Evolutionary conservation across 208 protist species (phyloP), one percentile per base, ranked within the genome.

Genomic region (Acanthamoeba healyi): DNA sequence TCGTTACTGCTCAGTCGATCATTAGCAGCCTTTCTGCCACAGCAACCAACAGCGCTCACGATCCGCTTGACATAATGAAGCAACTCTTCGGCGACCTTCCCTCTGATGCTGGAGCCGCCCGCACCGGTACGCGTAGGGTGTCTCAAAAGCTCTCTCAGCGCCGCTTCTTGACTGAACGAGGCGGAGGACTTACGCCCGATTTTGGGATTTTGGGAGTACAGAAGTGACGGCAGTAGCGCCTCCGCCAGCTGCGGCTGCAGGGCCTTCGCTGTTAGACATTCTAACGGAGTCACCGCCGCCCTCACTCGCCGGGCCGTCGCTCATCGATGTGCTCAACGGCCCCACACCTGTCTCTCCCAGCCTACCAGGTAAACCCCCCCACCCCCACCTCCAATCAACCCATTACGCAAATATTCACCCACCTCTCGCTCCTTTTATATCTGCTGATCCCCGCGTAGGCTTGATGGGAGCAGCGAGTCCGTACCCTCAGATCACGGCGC

Each of bases 21-120:
- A 34, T 40, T 17, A 61, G n/a, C 46, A 6, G 22, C 12, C 17
- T 12, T 19, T 17, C 79, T 5, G 5, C 79, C 19, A 40, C 79
- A 2, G 49, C 38, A 15, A 51, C 29, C 46, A 86, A n/a, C 32
- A 22, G 49, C 15, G 49, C 44, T 44, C 29, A 88, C 46, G 51
- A 88, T 22, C 79, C 44, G 32, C 51, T 63, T 3, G 49, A 88
- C 29, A 54, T 65, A 38, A 54, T 88, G 79, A 32, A 58, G 36
- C 79, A 88, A 32, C 26, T 88, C n/a, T 88, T 88, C 34, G 79
- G 44, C 42, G 79, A 54, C 79, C 79, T 88, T 5, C 42, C 79
- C 26, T 44, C 79, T 6, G 5, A n/a, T 3, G 10, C 49, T 44
- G 61, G 61, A n/a, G 14, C 61, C 29, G 9, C 34, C 67, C 38